These are phyloP conservation scores for Cucurbita argyrosperma DNA, from an alignment of 306 rosid genomes.

Conservation along the genomic window DNA sequence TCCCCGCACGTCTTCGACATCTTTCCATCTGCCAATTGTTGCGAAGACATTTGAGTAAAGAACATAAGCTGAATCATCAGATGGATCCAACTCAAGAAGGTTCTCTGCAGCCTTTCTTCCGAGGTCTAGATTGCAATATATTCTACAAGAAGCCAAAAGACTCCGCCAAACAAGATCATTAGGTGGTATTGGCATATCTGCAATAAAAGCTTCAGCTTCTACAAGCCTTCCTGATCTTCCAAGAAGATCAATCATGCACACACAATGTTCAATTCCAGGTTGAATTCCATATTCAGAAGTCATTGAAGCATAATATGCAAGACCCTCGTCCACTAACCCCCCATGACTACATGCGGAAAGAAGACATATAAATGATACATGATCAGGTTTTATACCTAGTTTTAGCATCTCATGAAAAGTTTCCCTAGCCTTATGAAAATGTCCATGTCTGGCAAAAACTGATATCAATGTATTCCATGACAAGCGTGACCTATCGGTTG, in stretches of 20 bases:
- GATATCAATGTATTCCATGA: conserved; percentile 92
- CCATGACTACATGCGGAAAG: conserved; percentile 86
- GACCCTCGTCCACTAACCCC: conserved; percentile 87
- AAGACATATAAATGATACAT: conserved; percentile 83
- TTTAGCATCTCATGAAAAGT: conserved; percentile 65
- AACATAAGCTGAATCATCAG: conserved; percentile 84
- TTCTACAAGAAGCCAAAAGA: conserved; percentile 70
- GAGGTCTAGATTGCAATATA: conserved; percentile 57
- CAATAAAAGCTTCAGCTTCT: conserved; percentile 59
- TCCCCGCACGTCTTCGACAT: conserved; percentile 59
- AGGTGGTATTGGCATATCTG: conserved; percentile 48
- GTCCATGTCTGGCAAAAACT: conserved; percentile 69
- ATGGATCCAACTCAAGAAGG: conserved; percentile 52
- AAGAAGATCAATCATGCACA: conserved; percentile 82
- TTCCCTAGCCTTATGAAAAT: conserved; percentile 47
- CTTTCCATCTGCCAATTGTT: conserved; percentile 64
- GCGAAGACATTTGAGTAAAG: conserved; percentile 83
- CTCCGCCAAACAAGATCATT: conserved; percentile 79
- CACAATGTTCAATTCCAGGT: conserved; percentile 73
- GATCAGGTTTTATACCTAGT: conserved; percentile 57
- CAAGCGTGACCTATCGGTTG: conserved; percentile 36
- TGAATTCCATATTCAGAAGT: conserved; percentile 36
- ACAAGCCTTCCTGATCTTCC: conserved; percentile 82
- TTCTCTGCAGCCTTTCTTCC: conserved; percentile 55
- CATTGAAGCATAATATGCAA: conserved; percentile 55